Evolutionary conservation across 2,329 filamentous ascomycete species (phyloP).

Genomic region (Didymella pomorum): DNA sequence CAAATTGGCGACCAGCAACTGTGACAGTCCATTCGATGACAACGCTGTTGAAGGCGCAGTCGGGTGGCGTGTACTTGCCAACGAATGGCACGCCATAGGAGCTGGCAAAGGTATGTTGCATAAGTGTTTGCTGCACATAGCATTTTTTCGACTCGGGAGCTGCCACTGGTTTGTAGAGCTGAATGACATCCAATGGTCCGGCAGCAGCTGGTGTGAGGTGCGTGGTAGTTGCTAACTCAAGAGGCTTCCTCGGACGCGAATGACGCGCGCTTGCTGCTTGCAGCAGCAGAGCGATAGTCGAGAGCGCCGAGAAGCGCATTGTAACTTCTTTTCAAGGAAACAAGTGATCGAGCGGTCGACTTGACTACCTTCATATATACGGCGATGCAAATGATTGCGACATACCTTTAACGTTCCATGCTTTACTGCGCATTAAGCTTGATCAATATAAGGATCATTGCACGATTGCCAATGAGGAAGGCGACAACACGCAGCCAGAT

Average conservation of each 20-base stretch:
- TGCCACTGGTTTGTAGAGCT: conserved; percentile 10
- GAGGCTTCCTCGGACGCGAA: background rate
- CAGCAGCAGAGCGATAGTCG: background rate
- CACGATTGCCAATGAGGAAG: conserved; percentile 9
- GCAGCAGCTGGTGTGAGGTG: background rate
- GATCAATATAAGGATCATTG: conserved; percentile 3
- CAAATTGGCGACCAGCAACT: background rate
- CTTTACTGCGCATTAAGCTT: background rate
- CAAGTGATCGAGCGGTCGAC: background rate
- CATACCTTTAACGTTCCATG: background rate
- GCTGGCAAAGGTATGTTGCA: conserved; percentile 10
- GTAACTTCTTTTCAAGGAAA: background rate
- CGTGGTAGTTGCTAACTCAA: background rate
- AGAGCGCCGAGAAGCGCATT: background rate
- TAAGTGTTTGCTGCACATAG: conserved; percentile 1
- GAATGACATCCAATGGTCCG: conserved; percentile 7
- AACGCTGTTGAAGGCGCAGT: background rate
- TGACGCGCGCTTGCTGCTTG: conserved; percentile 2
- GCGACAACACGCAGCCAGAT: background rate
- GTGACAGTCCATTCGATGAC: background rate
- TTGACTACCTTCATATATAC: background rate
- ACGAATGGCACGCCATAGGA: conserved; percentile 10
- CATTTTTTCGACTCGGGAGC: conserved; percentile 3
- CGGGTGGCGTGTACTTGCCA: background rate
- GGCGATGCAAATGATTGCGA: background rate